A percentile compares a stretch with the other conserved stretches of the same genome.
These are phyloP conservation scores for Moricandia moricandioides DNA, from an alignment of 345 rosid genomes.

Conservation along the genomic window DNA sequence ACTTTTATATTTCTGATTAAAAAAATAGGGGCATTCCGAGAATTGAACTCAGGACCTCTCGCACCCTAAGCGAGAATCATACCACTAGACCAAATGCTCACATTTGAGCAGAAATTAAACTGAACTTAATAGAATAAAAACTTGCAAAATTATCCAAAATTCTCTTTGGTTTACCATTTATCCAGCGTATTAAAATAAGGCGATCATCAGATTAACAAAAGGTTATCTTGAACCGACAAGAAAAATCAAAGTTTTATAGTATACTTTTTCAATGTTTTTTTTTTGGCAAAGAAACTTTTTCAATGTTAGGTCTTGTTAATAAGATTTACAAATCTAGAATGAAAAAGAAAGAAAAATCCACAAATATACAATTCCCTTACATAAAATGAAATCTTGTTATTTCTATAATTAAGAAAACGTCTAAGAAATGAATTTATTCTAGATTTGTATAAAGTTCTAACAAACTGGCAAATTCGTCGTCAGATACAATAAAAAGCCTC, in stretches of 20 bases:
- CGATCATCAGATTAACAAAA: neutral
- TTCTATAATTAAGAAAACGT: neutral
- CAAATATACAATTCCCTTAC: neutral
- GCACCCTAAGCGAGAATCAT: constrained; percentile 93
- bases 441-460: neutral
- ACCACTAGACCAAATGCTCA: constrained; percentile 91
- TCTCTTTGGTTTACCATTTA: neutral
- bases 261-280: neutral
- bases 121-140: fast-evolving
- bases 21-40: constrained; percentile 55
- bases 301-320: neutral
- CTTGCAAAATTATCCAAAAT: neutral
- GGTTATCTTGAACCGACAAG: neutral
- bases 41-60: constrained; percentile 85
- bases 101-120: fast-evolving
- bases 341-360: neutral
- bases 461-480: neutral
- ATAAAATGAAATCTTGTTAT: neutral
- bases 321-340: neutral
- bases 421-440: neutral
- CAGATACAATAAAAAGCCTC: constrained; percentile 7
- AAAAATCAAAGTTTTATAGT: too few relatives aligned
- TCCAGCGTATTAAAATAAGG: neutral
- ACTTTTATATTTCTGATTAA: too few relatives aligned
- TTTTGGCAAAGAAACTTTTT: neutral